A percentile compares a stretch with the other conserved stretches of the same genome.
phyloP scores from a whole-genome alignment of 176 grass and related monocot species.

The Bolboschoenus planiculmis region DNA sequence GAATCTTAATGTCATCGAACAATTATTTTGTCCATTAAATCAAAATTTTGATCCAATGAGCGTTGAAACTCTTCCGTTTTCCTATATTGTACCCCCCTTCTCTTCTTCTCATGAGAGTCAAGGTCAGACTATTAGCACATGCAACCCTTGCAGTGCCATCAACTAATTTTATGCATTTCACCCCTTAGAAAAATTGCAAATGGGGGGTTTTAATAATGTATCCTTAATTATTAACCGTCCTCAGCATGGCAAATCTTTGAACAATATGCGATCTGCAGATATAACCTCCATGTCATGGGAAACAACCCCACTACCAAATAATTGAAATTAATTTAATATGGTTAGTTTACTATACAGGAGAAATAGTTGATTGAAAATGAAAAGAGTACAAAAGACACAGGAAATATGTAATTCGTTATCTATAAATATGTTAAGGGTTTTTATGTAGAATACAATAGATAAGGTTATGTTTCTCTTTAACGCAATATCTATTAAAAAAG shows the following conservation, averaged over 20 bases:
- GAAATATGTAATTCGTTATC: background rate
- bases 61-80: too few species aligned
- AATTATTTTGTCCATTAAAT: too few species aligned
- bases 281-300: background rate
- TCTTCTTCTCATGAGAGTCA: constrained; percentile 10
- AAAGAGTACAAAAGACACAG: background rate
- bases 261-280: background rate
- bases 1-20: too few species aligned
- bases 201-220: background rate
- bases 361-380: background rate
- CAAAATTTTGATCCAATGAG: too few species aligned
- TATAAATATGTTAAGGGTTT: background rate
- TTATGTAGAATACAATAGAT: background rate
- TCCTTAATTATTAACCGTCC: constrained; percentile 13
- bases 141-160: constrained; percentile 22
- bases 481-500: too few species aligned
- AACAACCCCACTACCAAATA: background rate
- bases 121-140: constrained; percentile 28
- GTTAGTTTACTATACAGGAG: background rate
- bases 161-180: constrained; percentile 6
- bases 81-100: background rate
- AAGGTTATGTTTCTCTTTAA: background rate
- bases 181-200: background rate
- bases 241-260: background rate
- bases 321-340: background rate